Percentiles rank a stretch among this genome's conserved stretches.
phyloP scores from a whole-genome alignment of 495 filamentous ascomycete genomes.

The Podospora sp. region DNA sequence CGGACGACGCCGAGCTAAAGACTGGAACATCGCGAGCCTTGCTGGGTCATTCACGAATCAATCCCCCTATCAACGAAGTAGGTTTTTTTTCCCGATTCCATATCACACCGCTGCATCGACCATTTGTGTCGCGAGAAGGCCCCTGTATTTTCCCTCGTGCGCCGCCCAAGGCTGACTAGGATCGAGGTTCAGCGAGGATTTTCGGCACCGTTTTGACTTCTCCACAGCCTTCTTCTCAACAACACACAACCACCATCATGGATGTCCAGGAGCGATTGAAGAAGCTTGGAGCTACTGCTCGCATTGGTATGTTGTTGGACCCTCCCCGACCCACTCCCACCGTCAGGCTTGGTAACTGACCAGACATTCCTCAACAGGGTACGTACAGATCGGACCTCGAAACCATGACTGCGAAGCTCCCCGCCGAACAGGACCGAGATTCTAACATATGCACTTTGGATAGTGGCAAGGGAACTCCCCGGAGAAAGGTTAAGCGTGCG shows the following conservation, averaged over 20 bases:
- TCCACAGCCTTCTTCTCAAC: slow-evolving; percentile 22
- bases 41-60: slow-evolving; percentile 28
- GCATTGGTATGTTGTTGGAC: slow-evolving; percentile 67
- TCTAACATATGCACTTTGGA: slow-evolving; percentile 31
- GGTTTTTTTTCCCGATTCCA: slow-evolving; percentile 14
- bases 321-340: slow-evolving; percentile 16
- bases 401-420: background rate
- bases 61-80: slow-evolving; percentile 30
- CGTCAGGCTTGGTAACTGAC: slow-evolving; percentile 23
- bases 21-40: slow-evolving; percentile 33
- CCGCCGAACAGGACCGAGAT: slow-evolving; percentile 20
- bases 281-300: slow-evolving; percentile 74
- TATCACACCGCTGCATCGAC: slow-evolving; percentile 14
- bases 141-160: background rate
- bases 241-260: slow-evolving; percentile 54
- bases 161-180: slow-evolving; percentile 20
- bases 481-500: slow-evolving; percentile 97
- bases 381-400: slow-evolving; percentile 25
- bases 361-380: slow-evolving; percentile 29
- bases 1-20: slow-evolving; percentile 28
- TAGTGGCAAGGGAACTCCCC: slow-evolving; percentile 97
- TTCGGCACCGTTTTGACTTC: slow-evolving; percentile 16
- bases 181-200: slow-evolving; percentile 29
- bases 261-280: slow-evolving; percentile 69
- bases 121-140: background rate